phyloP scores from a whole-genome alignment of 495 filamentous ascomycete genomes.

The Daldinia decipiens region DNA sequence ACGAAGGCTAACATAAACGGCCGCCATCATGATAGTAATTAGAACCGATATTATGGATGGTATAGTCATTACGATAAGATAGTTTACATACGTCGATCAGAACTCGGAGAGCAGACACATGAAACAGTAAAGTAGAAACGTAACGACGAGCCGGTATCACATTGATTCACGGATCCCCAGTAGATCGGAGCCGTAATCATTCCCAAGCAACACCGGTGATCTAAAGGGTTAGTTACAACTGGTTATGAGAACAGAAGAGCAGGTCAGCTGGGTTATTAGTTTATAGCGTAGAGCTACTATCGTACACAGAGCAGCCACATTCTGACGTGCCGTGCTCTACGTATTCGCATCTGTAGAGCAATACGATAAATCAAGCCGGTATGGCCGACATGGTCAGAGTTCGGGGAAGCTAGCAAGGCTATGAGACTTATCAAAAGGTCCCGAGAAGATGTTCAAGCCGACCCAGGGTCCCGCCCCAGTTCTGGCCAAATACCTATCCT shows the following conservation, averaged over 20 bases:
- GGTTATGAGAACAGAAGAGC: not conserved
- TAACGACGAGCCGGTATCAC: slow-evolving; percentile 37
- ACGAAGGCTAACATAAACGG: not conserved
- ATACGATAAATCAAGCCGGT: slow-evolving; percentile 5
- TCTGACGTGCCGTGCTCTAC: no score
- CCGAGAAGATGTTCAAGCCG: not conserved
- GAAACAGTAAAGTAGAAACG: slow-evolving; percentile 33
- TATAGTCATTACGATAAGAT: not conserved
- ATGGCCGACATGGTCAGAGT: slow-evolving; percentile 18
- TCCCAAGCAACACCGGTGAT: slow-evolving; percentile 1
- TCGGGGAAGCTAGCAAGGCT: slow-evolving; percentile 16
- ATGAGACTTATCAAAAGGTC: slow-evolving; percentile 4
- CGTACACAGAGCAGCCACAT: not conserved
- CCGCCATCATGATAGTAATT: not conserved
- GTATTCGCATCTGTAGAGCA: not conserved
- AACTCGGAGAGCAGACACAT: slow-evolving; percentile 19
- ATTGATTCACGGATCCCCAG: slow-evolving; percentile 32
- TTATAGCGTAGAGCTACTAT: not conserved
- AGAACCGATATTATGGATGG: not conserved
- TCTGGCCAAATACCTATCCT: not conserved
- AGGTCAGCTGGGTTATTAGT: not conserved
- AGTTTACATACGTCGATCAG: slow-evolving; percentile 5
- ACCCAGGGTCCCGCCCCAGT: not conserved
- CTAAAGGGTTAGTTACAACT: not conserved
- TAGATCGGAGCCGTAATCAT: slow-evolving; percentile 25